Conservation (phyloP, 805 yeast genomes). For the Hermanozyma aechmeae region DNA sequence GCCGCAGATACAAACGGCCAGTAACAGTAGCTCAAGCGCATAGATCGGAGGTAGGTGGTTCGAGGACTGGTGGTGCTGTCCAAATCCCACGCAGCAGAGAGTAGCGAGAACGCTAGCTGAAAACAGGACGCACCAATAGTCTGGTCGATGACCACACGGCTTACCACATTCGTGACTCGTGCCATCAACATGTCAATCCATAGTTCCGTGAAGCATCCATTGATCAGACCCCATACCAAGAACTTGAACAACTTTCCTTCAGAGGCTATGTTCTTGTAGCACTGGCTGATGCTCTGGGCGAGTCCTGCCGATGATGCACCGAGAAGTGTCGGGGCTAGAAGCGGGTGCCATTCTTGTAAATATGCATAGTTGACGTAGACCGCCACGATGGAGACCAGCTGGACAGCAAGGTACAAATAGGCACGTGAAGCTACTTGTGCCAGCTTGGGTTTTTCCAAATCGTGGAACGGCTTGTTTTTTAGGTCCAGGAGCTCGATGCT, state of each 20-base stretch:
- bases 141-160: conserved; percentile 45
- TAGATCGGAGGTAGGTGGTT: conserved; percentile 33
- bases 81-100: conserved; percentile 49
- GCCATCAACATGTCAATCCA: conserved; percentile 45
- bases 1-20: conserved; percentile 53
- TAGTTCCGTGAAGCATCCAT: conserved; percentile 43
- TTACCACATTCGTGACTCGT: conserved; percentile 22
- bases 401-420: conserved; percentile 17
- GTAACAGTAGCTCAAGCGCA: conserved; percentile 43
- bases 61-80: conserved; percentile 20
- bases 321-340: conserved; percentile 28
- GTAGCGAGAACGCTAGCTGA: conserved; percentile 41
- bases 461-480: conserved; percentile 9
- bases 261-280: conserved; percentile 20
- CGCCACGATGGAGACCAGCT: conserved; percentile 14
- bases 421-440: conserved; percentile 3
- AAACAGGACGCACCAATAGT: conserved; percentile 44
- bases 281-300: conserved; percentile 33
- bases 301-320: conserved; percentile 33
- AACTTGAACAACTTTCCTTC: conserved; percentile 34
- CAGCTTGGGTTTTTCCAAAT: conserved; percentile 4
- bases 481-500: conserved; percentile 10
- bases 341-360: conserved; percentile 12
- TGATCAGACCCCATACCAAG: conserved; percentile 49
- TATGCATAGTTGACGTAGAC: conserved; percentile 22